These are phyloP conservation scores for Filosporella fistucella DNA, from an alignment of 495 filamentous ascomycete genomes.

Conservation along the genomic window DNA sequence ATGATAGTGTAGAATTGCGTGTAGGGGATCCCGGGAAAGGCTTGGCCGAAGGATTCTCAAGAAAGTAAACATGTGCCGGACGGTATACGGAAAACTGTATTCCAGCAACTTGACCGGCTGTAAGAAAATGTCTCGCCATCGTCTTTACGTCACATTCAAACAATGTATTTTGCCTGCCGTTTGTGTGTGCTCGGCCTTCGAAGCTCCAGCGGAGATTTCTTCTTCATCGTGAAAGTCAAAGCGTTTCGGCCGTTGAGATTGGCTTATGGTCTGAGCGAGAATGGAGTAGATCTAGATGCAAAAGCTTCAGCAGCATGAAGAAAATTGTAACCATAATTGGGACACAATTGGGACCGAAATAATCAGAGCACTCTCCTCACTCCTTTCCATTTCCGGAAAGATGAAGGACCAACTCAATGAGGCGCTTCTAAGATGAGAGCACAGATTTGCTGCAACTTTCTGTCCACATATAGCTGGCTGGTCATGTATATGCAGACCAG, in stretches of 20 bases:
- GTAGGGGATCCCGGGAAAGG: not conserved
- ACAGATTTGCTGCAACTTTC: not conserved
- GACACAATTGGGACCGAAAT: not conserved
- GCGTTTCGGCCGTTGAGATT: constrained; percentile 11
- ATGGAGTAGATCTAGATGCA: not conserved
- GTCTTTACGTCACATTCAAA: constrained; percentile 13
- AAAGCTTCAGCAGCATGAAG: not conserved
- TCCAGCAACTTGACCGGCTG: not conserved
- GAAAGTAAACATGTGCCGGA: too few species aligned
- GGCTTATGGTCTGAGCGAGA: not conserved
- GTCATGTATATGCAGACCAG: constrained; percentile 12
- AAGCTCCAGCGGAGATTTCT: constrained; percentile 1
- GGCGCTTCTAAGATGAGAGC: too few species aligned
- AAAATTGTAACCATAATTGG: not conserved
- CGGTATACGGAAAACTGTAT: not conserved
- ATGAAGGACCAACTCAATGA: not conserved
- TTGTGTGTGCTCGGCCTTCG: not conserved
- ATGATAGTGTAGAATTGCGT: not conserved
- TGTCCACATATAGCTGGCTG: not conserved
- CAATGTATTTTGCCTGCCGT: constrained; percentile 3
- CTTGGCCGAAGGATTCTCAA: not conserved
- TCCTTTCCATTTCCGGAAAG: not conserved
- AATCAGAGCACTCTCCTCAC: not conserved
- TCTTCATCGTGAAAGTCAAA: constrained; percentile 1
- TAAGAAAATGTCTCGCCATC: constrained; percentile 8